Conservation (phyloP, 495 filamentous ascomycete species). For the Annulohypoxylon bovei region DNA sequence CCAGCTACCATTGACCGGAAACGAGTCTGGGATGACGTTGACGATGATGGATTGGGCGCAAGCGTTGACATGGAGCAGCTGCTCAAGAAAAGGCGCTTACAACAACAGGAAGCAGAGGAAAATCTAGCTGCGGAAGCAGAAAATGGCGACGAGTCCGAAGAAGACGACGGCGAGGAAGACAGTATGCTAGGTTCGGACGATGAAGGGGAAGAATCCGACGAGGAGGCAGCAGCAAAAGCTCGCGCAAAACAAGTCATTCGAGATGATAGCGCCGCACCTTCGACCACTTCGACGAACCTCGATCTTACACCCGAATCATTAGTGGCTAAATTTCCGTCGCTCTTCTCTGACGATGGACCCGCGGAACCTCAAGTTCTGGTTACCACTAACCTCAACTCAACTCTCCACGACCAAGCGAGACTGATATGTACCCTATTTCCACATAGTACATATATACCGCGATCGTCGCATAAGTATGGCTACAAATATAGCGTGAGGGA, state of each 20-base stretch:
- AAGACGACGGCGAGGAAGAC: conserved; percentile 70
- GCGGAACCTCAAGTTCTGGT: conserved; percentile 81
- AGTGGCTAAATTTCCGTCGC: conserved; percentile 78
- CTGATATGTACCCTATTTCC: conserved; percentile 84
- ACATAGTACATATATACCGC: conserved; percentile 84
- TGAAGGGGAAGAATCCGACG: conserved; percentile 57
- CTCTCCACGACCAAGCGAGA: conserved; percentile 81
- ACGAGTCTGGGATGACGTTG: conserved; percentile 92
- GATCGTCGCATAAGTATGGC: conserved; percentile 78
- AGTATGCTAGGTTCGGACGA: conserved; percentile 75
- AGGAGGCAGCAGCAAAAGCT: conserved; percentile 49
- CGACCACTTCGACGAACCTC: conserved; percentile 75
- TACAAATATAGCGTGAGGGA: conserved; percentile 91
- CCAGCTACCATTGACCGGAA: conserved; percentile 88
- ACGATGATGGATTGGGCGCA: conserved; percentile 76
- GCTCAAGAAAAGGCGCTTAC: conserved; percentile 68
- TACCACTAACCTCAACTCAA: conserved; percentile 86
- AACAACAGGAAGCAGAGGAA: conserved; percentile 69
- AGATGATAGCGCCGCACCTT: conserved; percentile 56
- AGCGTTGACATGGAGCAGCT: conserved; percentile 81
- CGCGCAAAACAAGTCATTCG: conserved; percentile 63
- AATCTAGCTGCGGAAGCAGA: conserved; percentile 52
- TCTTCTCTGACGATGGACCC: conserved; percentile 73
- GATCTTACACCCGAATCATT: conserved; percentile 75
- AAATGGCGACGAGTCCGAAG: conserved; percentile 55